phyloP scores from a whole-genome alignment of 805 yeast species.

The Pichia sporocuriosa region DNA sequence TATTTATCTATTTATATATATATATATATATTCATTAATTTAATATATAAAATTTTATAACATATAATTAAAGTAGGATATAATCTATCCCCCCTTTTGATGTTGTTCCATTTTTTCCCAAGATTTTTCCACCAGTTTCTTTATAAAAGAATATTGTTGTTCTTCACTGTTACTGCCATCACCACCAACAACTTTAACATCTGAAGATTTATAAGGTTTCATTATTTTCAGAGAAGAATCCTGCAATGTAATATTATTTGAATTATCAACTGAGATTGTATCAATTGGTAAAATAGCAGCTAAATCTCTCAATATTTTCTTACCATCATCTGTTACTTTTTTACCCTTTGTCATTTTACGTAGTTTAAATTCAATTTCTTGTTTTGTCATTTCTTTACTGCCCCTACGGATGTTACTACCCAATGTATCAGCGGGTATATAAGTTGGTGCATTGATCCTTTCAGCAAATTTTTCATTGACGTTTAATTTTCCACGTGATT shows the following conservation, averaged over 20 bases:
- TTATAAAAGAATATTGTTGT: conserved; percentile 30
- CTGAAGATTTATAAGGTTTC: conserved; percentile 34
- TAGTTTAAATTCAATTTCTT: conserved; percentile 21
- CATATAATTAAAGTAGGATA: background rate
- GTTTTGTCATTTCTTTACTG: conserved; percentile 15
- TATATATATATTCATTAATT: conserved; percentile 1
- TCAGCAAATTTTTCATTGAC: conserved; percentile 21
- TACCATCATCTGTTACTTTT: conserved; percentile 25
- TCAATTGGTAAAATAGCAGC: conserved; percentile 27
- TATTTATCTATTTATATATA: background rate
- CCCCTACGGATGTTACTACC: conserved; percentile 16
- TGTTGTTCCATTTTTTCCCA: conserved; percentile 39
- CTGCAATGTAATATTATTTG: conserved; percentile 32
- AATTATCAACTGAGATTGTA: conserved; percentile 29
- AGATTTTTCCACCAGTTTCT: conserved; percentile 44
- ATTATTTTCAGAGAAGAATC: conserved; percentile 32
- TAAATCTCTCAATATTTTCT: conserved; percentile 21
- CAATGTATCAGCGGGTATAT: conserved; percentile 15
- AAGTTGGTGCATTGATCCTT: conserved; percentile 18
- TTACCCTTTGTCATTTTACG: conserved; percentile 18
- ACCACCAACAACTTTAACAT: conserved; percentile 22
- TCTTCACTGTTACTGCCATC: conserved; percentile 18
- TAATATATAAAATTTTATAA: background rate
- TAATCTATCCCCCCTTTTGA: conserved; percentile 45
- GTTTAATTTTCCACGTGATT: conserved; percentile 19